Conservation (phyloP, 2,329 filamentous ascomycete species). For the Coniochaeta sp. region DNA sequence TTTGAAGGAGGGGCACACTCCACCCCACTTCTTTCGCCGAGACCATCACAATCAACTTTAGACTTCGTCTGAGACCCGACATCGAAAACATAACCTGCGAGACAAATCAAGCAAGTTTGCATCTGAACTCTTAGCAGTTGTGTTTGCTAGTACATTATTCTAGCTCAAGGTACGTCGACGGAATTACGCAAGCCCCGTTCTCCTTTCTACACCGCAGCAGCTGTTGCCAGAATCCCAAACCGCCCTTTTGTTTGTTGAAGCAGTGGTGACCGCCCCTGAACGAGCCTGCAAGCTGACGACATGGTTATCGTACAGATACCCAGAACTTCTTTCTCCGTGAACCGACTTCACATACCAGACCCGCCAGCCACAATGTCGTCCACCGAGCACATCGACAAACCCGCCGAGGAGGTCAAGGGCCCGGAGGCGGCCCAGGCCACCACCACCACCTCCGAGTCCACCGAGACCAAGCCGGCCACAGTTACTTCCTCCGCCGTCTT, state of each 20-base stretch:
- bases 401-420: slow-evolving; percentile 23
- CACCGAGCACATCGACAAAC: slow-evolving; percentile 25
- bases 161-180: no score
- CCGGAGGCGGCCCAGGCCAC: background rate
- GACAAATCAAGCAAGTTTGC: background rate
- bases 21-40: background rate
- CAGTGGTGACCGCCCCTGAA: no score
- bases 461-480: slow-evolving; percentile 22
- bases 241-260: no score
- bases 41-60: background rate
- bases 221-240: no score
- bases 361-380: slow-evolving; percentile 21
- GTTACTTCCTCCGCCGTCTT: slow-evolving; percentile 64
- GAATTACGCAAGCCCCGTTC: no score
- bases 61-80: background rate
- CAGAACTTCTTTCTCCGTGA: background rate
- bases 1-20: slow-evolving; percentile 4
- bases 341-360: background rate
- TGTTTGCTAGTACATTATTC: no score
- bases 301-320: background rate
- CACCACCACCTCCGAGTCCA: slow-evolving; percentile 11
- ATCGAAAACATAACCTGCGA: no score
- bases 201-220: no score
- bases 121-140: background rate
- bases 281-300: background rate